Percentiles rank a stretch among this genome's conserved stretches.
Conservation (phyloP, 495 filamentous ascomycete species). For the Hyaloscypha bicolor region DNA sequence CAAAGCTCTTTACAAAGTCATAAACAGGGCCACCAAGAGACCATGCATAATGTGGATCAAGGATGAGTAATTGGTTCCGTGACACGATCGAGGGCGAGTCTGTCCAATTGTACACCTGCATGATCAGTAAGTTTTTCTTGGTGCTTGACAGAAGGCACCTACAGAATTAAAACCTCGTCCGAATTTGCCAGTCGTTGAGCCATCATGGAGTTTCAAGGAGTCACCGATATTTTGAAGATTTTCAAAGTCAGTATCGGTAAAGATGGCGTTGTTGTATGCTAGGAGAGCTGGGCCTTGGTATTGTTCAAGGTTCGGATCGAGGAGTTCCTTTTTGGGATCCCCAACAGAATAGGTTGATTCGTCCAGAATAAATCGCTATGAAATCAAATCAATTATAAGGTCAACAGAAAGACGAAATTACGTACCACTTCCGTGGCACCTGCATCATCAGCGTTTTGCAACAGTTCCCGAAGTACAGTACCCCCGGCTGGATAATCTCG, state of each 20-base stretch:
- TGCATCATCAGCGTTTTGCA: conserved; percentile 43
- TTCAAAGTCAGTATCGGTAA: conserved; percentile 39
- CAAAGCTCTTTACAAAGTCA: conserved; percentile 37
- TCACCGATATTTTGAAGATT: conserved; percentile 42
- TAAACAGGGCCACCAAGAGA: conserved; percentile 43
- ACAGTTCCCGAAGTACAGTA: conserved; percentile 39
- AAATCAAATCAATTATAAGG: background rate
- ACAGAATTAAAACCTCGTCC: conserved; percentile 46
- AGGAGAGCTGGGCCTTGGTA: conserved; percentile 46
- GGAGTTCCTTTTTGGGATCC: conserved; percentile 28
- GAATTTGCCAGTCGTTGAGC: conserved; percentile 43
- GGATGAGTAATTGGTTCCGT: conserved; percentile 38
- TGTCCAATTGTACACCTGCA: conserved; percentile 48
- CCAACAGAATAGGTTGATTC: conserved; percentile 28
- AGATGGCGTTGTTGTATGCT: conserved; percentile 43
- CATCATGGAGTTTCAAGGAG: conserved; percentile 39
- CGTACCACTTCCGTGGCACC: conserved; percentile 36
- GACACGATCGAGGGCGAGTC: conserved; percentile 47
- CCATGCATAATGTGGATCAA: conserved; percentile 47
- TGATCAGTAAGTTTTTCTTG: conserved; percentile 3
- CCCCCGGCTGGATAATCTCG: conserved; percentile 43
- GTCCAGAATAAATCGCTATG: conserved; percentile 38
- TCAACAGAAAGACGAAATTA: background rate
- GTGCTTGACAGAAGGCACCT: conserved; percentile 10
- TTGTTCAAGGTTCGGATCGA: conserved; percentile 36